Conservation (phyloP, 345 rosid species). For the Litchi chinensis region DNA sequence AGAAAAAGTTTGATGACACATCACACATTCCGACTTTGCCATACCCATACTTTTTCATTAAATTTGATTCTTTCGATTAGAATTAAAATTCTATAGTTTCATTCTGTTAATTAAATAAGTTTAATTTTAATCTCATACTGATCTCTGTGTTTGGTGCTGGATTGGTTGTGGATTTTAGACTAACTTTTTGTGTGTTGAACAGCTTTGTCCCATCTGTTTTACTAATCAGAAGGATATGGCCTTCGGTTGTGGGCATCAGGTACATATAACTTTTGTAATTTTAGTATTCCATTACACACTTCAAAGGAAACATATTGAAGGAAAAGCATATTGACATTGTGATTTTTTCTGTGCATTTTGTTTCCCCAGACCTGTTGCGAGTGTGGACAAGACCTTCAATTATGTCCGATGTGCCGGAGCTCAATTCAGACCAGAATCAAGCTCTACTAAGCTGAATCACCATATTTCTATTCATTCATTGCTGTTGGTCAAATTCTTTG, state of each 20-base stretch:
- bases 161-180: not conserved
- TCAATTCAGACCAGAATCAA: conserved; percentile 75
- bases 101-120: not conserved
- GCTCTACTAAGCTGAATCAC: conserved; percentile 52
- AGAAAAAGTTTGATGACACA: not conserved
- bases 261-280: conserved; percentile 21
- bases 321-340: not conserved
- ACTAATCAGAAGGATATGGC: conserved; percentile 81
- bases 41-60: not conserved
- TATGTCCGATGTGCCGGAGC: conserved; percentile 85
- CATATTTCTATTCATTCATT: not conserved
- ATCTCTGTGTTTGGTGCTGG: not conserved
- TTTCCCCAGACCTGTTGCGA: conserved; percentile 78
- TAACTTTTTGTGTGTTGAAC: conserved; percentile 21
- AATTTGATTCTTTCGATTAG: not conserved
- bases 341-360: not conserved
- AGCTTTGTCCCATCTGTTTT: conserved; percentile 90
- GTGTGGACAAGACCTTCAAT: conserved; percentile 71
- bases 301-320: not conserved
- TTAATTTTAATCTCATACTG: not conserved
- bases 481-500: conserved; percentile 22
- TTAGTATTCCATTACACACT: not conserved
- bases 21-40: not conserved
- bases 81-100: not conserved
- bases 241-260: conserved; percentile 99